Evolutionary conservation across 306 rosid genomes (phyloP).

Genomic region (Cicer chorassanicum): DNA sequence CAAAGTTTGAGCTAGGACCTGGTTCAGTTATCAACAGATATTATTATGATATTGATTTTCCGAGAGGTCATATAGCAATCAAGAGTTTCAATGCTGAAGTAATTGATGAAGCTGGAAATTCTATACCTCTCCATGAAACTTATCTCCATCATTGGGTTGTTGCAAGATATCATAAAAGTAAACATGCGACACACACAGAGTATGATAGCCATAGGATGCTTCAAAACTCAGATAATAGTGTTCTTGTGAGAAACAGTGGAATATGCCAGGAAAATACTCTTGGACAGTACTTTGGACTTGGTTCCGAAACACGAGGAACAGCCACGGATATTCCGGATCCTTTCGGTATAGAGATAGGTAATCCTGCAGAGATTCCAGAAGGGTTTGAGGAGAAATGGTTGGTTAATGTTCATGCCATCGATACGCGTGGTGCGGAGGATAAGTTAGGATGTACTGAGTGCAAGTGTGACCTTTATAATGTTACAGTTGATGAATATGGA

Average conservation of each 20-base stretch:
- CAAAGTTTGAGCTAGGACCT: conserved; percentile 59
- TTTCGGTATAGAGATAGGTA: conserved; percentile 69
- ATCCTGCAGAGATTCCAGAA: conserved; percentile 59
- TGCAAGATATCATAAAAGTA: conserved; percentile 32
- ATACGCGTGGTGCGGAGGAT: conserved; percentile 68
- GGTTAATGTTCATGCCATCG: conserved; percentile 76
- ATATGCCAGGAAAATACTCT: conserved; percentile 47
- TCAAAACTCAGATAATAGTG: neutral
- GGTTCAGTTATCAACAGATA: conserved; percentile 65
- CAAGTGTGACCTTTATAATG: conserved; percentile 69
- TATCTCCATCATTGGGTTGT: conserved; percentile 81
- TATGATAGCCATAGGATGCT: conserved; percentile 22
- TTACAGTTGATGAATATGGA: conserved; percentile 51
- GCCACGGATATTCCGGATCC: conserved; percentile 64
- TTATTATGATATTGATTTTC: conserved; percentile 57
- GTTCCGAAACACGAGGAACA: conserved; percentile 74
- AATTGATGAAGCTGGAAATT: conserved; percentile 63
- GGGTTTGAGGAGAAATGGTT: conserved; percentile 79
- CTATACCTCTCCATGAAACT: conserved; percentile 72
- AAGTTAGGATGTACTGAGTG: conserved; percentile 72
- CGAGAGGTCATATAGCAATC: conserved; percentile 71
- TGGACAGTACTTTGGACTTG: conserved; percentile 71
- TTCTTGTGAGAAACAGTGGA: conserved; percentile 55
- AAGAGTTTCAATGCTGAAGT: conserved; percentile 74
- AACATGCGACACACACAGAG: neutral